These are phyloP conservation scores for Crithidia brevicula DNA, from an alignment of 208 protist species.

Conservation along the genomic window DNA sequence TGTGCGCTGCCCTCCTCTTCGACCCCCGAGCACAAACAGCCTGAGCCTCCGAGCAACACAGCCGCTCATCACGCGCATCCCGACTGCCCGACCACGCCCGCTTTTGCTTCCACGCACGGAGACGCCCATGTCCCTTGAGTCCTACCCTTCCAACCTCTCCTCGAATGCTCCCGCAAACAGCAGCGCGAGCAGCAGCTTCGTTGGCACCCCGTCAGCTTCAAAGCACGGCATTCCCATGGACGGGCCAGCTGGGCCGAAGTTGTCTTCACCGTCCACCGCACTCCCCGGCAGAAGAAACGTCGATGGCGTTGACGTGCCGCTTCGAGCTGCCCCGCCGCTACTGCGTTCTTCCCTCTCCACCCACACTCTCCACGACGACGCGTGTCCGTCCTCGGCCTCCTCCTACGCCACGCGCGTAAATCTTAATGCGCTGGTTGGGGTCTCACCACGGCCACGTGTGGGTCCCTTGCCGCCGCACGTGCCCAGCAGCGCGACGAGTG, in stretches of 20 bases:
- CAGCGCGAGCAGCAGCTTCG: constrained; percentile 25
- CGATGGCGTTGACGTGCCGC: not conserved
- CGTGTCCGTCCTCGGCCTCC: constrained; percentile 6
- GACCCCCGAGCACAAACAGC: not conserved
- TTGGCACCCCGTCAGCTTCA: not conserved
- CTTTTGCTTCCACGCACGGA: not conserved
- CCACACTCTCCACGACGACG: constrained; percentile 1
- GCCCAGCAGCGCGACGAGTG: constrained; percentile 25
- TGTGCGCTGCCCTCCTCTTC: constrained; percentile 13
- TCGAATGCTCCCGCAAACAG: constrained; percentile 4
- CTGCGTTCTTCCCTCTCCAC: constrained; percentile 17
- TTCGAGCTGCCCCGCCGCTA: constrained; percentile 6
- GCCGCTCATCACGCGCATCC: constrained; percentile 4
- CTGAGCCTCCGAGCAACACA: not conserved
- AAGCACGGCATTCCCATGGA: not conserved
- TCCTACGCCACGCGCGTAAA: not conserved
- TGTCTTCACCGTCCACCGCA: constrained; percentile 7
- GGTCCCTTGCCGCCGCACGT: constrained; percentile 5
- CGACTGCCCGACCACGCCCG: not conserved
- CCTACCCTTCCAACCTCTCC: constrained; percentile 16
- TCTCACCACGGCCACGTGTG: constrained; percentile 4
- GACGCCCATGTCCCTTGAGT: constrained; percentile 1
- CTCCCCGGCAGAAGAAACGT: not conserved
- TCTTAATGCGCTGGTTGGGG: not conserved
- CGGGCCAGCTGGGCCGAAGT: not conserved